A percentile compares a stretch with the other conserved stretches of the same genome.
Evolutionary conservation across 305 asterid species (phyloP).

Genomic region (Fraxinus ornus): DNA sequence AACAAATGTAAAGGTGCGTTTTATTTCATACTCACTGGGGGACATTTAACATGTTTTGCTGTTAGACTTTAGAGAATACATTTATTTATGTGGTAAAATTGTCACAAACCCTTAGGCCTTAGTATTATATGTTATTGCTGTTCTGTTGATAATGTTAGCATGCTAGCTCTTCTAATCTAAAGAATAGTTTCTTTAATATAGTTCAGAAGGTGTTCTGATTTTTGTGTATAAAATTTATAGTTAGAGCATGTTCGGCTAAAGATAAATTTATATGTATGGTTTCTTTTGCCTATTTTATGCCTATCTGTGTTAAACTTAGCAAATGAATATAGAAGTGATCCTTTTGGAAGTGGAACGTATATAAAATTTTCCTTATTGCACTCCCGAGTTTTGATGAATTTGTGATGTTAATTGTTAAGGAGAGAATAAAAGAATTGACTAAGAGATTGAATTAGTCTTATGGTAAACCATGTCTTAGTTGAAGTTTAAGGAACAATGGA

Average conservation of each 20-base stretch:
- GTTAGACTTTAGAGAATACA: neutral
- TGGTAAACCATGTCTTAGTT: neutral
- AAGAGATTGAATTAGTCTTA: neutral
- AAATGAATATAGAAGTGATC: neutral
- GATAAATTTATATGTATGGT: neutral
- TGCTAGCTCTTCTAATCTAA: neutral
- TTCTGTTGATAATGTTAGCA: neutral
- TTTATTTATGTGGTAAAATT: too few relatives aligned
- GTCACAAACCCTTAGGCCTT: neutral
- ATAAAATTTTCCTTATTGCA: neutral
- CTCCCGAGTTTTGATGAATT: neutral
- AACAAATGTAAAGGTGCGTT: conserved; percentile 50
- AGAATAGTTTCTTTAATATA: neutral
- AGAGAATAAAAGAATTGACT: neutral
- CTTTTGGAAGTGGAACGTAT: neutral
- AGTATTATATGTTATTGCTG: neutral
- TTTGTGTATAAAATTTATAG: neutral
- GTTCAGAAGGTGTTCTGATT: neutral
- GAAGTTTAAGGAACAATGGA: neutral
- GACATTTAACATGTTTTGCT: neutral
- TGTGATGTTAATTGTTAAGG: neutral
- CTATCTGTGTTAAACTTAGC: neutral
- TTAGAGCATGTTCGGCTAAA: too few relatives aligned
- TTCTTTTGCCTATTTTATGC: neutral
- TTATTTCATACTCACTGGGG: neutral